Conservation (phyloP, 2,329 filamentous ascomycete genomes). For the Neurospora sp. region DNA sequence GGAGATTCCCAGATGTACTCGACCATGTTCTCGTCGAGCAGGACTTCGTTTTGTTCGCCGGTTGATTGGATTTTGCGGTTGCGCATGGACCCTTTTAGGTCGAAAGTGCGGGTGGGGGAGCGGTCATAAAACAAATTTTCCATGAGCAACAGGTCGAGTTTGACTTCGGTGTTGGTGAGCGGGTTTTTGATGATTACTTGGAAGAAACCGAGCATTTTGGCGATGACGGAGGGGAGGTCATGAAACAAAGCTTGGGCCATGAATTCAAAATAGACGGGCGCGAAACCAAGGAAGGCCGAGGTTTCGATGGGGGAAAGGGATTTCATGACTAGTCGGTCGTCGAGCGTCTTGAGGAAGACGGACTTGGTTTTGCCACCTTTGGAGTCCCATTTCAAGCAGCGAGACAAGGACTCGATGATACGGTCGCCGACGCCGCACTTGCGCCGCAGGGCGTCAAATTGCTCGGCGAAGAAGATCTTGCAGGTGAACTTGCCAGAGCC, state of each 20-base stretch:
- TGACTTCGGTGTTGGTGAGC: slow-evolving; percentile 81
- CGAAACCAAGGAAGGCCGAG: slow-evolving; percentile 87
- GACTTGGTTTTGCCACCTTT: slow-evolving; percentile 98
- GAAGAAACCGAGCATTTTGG: slow-evolving; percentile 98
- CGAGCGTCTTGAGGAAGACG: slow-evolving; percentile 90
- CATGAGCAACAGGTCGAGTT: slow-evolving; percentile 89
- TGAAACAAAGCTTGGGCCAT: slow-evolving; percentile 96
- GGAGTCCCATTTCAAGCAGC: slow-evolving; percentile 95
- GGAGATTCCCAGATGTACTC: slow-evolving; percentile 98
- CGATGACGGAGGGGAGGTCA: slow-evolving; percentile 89
- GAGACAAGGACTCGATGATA: slow-evolving; percentile 88
- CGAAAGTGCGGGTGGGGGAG: slow-evolving; percentile 79
- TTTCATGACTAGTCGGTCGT: slow-evolving; percentile 89
- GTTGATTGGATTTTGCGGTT: slow-evolving; percentile 96
- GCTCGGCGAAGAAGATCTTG: slow-evolving; percentile 97
- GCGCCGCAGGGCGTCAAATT: slow-evolving; percentile 86
- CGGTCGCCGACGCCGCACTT: slow-evolving; percentile 91
- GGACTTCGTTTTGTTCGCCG: slow-evolving; percentile 89
- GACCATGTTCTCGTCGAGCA: slow-evolving; percentile 97
- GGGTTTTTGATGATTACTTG: slow-evolving; percentile 97
- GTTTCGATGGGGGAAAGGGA: slow-evolving; percentile 86
- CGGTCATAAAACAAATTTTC: slow-evolving; percentile 98
- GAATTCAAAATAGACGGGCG: slow-evolving; percentile 92
- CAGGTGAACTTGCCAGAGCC: slow-evolving; percentile 92
- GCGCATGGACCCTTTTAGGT: slow-evolving; percentile 96